These are phyloP conservation scores for Primulina tabacum DNA, from an alignment of 257 asterid species.

Conservation along the genomic window DNA sequence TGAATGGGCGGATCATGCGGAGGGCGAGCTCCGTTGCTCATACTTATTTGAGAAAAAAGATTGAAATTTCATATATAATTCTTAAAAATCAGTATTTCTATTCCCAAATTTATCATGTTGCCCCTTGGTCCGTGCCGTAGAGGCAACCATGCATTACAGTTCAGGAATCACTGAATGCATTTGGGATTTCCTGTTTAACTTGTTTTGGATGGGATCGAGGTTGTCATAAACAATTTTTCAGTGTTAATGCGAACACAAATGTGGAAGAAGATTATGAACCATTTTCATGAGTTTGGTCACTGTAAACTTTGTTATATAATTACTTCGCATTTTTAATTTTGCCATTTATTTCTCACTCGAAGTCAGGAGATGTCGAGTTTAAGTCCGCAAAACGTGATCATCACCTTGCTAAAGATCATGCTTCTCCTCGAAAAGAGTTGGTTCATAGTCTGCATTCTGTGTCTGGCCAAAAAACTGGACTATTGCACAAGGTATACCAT, in stretches of 20 bases:
- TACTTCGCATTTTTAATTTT: background rate
- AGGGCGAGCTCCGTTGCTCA: background rate
- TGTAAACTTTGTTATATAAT: background rate
- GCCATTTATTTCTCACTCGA: constrained; percentile 25
- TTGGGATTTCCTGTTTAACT: background rate
- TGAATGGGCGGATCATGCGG: background rate
- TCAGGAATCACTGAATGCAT: background rate
- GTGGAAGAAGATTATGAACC: background rate
- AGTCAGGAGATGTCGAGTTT: constrained; percentile 31
- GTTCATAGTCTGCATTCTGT: constrained; percentile 35
- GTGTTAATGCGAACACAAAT: background rate
- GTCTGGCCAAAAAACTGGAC: constrained; percentile 34
- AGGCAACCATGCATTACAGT: background rate
- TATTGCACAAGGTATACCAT: constrained; percentile 32
- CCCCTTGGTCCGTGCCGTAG: background rate
- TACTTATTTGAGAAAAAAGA: too few species aligned
- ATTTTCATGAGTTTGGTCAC: background rate
- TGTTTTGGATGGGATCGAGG: background rate
- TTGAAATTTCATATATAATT: background rate
- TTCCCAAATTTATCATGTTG: background rate
- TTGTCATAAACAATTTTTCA: background rate
- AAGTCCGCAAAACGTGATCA: constrained; percentile 28
- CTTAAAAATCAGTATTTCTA: background rate
- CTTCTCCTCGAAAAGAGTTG: constrained; percentile 23
- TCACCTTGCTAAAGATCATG: constrained; percentile 30